Percentiles rank a stretch among this genome's conserved stretches.
phyloP scores from a whole-genome alignment of 345 rosid species.

The Pistacia integerrima region DNA sequence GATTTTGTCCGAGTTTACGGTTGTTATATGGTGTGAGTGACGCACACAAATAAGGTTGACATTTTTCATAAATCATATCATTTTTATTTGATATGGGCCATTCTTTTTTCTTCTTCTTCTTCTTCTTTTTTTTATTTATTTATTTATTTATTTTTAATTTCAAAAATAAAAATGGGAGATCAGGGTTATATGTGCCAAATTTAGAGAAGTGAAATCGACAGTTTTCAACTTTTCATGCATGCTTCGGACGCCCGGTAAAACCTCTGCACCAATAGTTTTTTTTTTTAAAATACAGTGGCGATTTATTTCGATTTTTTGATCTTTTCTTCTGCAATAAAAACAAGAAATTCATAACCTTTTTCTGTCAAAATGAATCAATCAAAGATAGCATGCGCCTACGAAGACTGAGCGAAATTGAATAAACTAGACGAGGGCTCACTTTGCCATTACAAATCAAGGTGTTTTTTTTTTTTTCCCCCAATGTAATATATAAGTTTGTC shows the following conservation, averaged over 20 bases:
- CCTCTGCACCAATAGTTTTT: too few relatives aligned
- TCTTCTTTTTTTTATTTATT: too few relatives aligned
- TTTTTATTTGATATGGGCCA: background rate
- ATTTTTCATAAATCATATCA: too few relatives aligned
- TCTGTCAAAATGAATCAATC: background rate
- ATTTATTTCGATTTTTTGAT: too few relatives aligned
- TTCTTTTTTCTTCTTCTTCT: too few relatives aligned
- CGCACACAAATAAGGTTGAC: background rate
- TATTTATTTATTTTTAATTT: too few relatives aligned
- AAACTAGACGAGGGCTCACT: background rate
- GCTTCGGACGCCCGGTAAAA: too few relatives aligned
- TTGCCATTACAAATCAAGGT: background rate
- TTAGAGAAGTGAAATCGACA: too few relatives aligned
- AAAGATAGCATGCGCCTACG: background rate
- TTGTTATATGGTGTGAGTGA: background rate
- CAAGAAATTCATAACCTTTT: background rate
- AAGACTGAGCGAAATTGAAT: background rate
- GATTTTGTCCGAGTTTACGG: background rate
- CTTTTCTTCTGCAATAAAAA: background rate
- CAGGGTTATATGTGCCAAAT: background rate
- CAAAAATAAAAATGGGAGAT: background rate
- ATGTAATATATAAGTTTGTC: too few relatives aligned
- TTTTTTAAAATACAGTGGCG: too few relatives aligned
- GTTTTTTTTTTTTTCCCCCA: too few relatives aligned
- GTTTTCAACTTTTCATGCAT: too few relatives aligned